Conservation (phyloP, 371 early-diverging fungal species). For the Rhizopus sp. region DNA sequence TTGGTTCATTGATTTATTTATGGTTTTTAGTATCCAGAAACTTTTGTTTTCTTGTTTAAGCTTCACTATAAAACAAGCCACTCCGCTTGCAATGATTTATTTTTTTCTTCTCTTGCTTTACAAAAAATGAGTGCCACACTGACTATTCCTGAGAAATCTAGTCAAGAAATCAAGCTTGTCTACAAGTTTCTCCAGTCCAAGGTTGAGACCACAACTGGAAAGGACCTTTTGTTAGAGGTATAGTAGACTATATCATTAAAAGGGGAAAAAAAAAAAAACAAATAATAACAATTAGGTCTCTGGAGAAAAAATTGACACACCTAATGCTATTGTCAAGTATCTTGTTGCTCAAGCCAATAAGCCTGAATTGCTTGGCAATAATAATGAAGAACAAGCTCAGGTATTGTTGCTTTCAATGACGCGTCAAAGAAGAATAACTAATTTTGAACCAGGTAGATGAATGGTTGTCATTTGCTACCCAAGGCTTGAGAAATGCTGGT, state of each 20-base stretch:
- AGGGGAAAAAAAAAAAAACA: neutral
- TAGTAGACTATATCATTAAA: neutral
- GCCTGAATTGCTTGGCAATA: conserved; percentile 53
- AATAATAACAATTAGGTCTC: conserved; percentile 25
- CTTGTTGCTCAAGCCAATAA: conserved; percentile 50
- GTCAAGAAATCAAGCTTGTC: conserved; percentile 37
- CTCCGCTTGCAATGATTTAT: conserved; percentile 1
- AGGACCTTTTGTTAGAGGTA: conserved; percentile 36
- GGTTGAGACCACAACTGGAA: conserved; percentile 29
- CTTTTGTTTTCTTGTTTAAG: too few species aligned
- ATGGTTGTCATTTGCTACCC: conserved; percentile 42
- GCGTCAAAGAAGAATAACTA: conserved; percentile 27
- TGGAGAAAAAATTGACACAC: conserved; percentile 51
- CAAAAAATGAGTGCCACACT: conserved; percentile 37
- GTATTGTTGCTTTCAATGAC: conserved; percentile 29
- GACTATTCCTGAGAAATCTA: conserved; percentile 38
- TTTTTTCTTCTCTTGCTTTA: conserved; percentile 3
- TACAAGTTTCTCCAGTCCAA: conserved; percentile 35
- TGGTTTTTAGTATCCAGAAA: too few species aligned
- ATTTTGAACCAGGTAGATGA: conserved; percentile 45
- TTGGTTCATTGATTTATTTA: too few species aligned
- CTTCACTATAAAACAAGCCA: too few species aligned
- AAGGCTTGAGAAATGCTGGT: conserved; percentile 33
- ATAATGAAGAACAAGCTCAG: conserved; percentile 57
- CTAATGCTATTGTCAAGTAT: conserved; percentile 54